phyloP scores from a whole-genome alignment of 176 grass and related monocot species.

The Aegilops longissima region DNA sequence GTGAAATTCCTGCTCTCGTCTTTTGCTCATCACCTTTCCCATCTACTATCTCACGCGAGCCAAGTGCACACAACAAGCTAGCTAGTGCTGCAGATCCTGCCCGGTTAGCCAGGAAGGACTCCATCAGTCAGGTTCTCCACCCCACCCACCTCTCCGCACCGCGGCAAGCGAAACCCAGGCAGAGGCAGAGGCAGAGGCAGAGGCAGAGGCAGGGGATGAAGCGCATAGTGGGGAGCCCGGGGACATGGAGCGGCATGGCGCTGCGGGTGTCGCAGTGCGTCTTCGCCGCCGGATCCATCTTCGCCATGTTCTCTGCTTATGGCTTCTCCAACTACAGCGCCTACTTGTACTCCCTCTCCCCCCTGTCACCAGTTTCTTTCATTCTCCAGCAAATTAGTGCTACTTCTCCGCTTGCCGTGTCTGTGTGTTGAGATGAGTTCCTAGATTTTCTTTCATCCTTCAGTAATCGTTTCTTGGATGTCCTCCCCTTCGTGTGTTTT shows the following conservation, averaged over 20 bases:
- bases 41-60: not conserved
- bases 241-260: slow-evolving; percentile 69
- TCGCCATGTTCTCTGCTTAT: slow-evolving; percentile 50
- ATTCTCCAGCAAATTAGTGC: not conserved
- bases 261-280: slow-evolving; percentile 61
- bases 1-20: no score
- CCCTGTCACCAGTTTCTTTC: not conserved
- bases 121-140: not conserved
- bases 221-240: slow-evolving; percentile 58
- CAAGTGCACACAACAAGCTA: no score
- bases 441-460: no score
- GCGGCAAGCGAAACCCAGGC: no score
- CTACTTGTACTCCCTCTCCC: slow-evolving; percentile 37
- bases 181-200: not conserved
- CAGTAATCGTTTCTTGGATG: not conserved
- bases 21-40: not conserved
- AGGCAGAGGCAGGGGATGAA: slow-evolving; percentile 38
- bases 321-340: slow-evolving; percentile 72
- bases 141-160: not conserved
- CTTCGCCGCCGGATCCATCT: slow-evolving; percentile 57
- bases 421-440: no score
- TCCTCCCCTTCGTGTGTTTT: not conserved
- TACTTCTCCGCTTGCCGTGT: not conserved
- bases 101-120: no score
- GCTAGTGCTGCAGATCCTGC: no score